These are phyloP conservation scores for Diacronema lutheri DNA, from an alignment of 78 protist species.

Conservation along the genomic window DNA sequence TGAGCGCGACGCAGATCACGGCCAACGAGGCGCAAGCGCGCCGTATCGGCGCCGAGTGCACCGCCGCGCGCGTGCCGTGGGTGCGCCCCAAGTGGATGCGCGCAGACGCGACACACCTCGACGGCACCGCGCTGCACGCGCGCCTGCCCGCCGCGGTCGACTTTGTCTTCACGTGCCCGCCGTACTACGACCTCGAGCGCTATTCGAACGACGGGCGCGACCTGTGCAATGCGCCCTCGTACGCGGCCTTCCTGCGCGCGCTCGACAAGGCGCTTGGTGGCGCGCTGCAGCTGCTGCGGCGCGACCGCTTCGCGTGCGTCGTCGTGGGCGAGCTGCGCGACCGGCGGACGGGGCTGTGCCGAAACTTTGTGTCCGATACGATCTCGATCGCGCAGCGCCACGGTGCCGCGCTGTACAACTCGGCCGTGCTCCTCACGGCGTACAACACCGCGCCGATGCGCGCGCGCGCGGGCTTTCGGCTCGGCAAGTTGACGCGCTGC, in stretches of 20 bases:
- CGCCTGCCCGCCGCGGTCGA: too few species aligned
- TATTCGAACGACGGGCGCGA: background rate
- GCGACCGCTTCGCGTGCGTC: background rate
- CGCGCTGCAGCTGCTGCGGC: background rate
- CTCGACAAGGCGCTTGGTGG: background rate
- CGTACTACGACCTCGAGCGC: background rate
- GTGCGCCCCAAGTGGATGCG: too few species aligned
- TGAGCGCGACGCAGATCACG: too few species aligned
- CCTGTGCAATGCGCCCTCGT: background rate
- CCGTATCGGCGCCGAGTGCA: too few species aligned
- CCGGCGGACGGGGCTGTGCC: background rate
- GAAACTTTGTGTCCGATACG: conserved; percentile 13
- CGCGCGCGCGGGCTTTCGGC: background rate
- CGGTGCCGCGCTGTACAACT: background rate
- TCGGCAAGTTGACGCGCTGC: background rate
- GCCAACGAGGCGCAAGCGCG: too few species aligned
- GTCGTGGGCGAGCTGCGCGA: conserved; percentile 17
- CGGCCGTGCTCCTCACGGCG: background rate
- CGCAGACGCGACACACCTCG: too few species aligned
- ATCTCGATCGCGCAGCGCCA: background rate
- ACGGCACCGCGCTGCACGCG: too few species aligned
- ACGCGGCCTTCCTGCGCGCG: background rate
- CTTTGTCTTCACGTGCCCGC: too few species aligned
- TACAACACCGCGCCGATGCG: background rate
- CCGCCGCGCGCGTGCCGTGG: too few species aligned